phyloP scores from a whole-genome alignment of 306 rosid species.

The Carpinus fangiana region DNA sequence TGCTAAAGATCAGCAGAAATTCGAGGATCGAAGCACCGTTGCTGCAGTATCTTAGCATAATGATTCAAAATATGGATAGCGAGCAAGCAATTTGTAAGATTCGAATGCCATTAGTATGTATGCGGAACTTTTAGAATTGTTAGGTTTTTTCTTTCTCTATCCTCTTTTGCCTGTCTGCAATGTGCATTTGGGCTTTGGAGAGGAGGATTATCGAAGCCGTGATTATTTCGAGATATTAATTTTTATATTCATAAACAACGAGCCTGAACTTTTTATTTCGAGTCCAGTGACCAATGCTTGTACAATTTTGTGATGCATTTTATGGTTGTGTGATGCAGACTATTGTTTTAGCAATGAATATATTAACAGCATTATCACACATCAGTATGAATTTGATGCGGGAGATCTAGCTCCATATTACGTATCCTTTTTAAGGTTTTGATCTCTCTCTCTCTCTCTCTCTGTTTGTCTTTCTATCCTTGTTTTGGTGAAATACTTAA shows the following conservation, averaged over 20 bases:
- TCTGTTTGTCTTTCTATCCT: neutral
- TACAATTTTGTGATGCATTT: constrained; percentile 20
- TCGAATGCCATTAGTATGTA: constrained; percentile 17
- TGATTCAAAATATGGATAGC: constrained; percentile 82
- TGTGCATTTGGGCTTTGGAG: neutral
- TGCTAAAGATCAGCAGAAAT: constrained; percentile 59
- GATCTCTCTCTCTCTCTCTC: constrained; percentile 24
- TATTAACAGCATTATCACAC: constrained; percentile 65
- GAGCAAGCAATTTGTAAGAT: constrained; percentile 80
- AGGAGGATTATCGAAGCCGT: neutral
- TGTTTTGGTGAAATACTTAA: neutral
- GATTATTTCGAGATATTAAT: neutral
- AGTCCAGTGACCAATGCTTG: constrained; percentile 11
- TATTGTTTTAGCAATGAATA: constrained; percentile 85
- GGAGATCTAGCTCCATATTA: constrained; percentile 77
- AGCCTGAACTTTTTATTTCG: neutral
- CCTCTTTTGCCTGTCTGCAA: neutral
- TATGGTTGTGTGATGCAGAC: constrained; percentile 55
- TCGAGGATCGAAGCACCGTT: constrained; percentile 71
- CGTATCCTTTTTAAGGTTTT: constrained; percentile 79
- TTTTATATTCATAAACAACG: neutral
- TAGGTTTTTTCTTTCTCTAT: constrained; percentile 16
- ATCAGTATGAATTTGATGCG: constrained; percentile 56
- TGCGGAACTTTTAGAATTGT: constrained; percentile 13
- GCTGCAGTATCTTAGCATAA: constrained; percentile 83